Evolutionary conservation across 345 rosid genomes (phyloP), one percentile per base, ranked within the genome.

Genomic region (Corymbia maculata): DNA sequence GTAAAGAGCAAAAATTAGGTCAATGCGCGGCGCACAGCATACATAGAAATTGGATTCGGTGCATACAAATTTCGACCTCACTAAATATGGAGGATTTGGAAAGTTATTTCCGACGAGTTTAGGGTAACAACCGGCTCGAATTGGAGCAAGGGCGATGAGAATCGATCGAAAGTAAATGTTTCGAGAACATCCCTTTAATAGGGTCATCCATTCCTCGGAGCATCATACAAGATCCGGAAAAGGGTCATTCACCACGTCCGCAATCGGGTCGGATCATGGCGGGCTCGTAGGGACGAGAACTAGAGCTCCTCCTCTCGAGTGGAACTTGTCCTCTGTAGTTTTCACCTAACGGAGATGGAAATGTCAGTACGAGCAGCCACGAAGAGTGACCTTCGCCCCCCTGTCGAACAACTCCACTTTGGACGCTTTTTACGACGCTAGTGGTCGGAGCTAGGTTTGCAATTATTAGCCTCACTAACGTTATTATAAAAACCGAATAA

Each of bases 161-260:
- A 59, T 10, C 13, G n/a, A n/a, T n/a, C n/a, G n/a, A 24, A 10
- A 59, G n/a, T 59, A 59, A 24, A 11, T n/a, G 0, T 64, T 64
- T 64, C 75, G 6, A 64, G 75, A 64, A 64, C 6, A n/a, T 17
- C 2, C 24, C 1, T 32, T 68, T 8, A 8, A 36, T 36, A 36
- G 4, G 42, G 42, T 36, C 42, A 36, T 36, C n/a, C n/a, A n/a
- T n/a, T n/a, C 42, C 42, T 36, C 42, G 42, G 42, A 36, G 42
- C 22, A 68, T 7, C 79, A 16, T 8, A 4, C 2, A 32, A 32
- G 24, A 68, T 68, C 79, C 79, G 13, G 8, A 11, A 26, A 59
- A 15, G 8, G 13, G 45, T 32, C 75, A 0, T 16, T 7, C 21
- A 5, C 12, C 7, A 14, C 0, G 79, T 8, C 22, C 6, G 42